Conservation (phyloP, 768 basidiomycete genomes). For the Termitomyces heimii region DNA sequence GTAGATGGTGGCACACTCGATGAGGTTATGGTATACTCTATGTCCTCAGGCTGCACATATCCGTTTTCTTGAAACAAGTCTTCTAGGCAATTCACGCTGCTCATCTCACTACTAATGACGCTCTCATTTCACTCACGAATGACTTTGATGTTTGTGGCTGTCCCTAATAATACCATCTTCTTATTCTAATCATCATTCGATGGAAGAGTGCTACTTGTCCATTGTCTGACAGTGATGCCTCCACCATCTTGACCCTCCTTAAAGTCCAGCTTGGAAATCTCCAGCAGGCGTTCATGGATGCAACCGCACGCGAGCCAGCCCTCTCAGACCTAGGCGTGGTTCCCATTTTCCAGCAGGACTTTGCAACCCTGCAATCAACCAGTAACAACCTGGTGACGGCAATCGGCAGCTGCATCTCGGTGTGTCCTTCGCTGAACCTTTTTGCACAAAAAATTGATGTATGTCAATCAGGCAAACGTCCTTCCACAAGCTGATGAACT, state of each 20-base stretch:
- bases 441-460: not conserved
- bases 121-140: slow-evolving; percentile 11
- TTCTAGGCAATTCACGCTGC: slow-evolving; percentile 25
- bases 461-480: slow-evolving; percentile 14
- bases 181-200: not conserved
- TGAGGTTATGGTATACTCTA: slow-evolving; percentile 20
- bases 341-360: slow-evolving; percentile 23
- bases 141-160: slow-evolving; percentile 19
- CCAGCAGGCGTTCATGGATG: slow-evolving; percentile 13
- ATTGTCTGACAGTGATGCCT: slow-evolving; percentile 20
- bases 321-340: slow-evolving; percentile 23
- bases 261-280: slow-evolving; percentile 20
- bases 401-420: slow-evolving; percentile 20
- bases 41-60: not conserved
- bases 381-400: slow-evolving; percentile 17
- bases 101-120: slow-evolving; percentile 14
- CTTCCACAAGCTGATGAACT: slow-evolving; percentile 10
- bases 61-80: too few relatives aligned
- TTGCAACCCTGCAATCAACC: slow-evolving; percentile 17
- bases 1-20: slow-evolving; percentile 17
- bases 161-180: not conserved
- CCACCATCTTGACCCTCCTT: slow-evolving; percentile 13
- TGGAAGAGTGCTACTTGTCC: slow-evolving; percentile 15
- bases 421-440: slow-evolving; percentile 7
- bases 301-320: slow-evolving; percentile 19